Evolutionary conservation across 768 basidiomycete genomes (phyloP), one percentile per base, ranked within the genome.

Genomic region (Termitomyces sp.): DNA sequence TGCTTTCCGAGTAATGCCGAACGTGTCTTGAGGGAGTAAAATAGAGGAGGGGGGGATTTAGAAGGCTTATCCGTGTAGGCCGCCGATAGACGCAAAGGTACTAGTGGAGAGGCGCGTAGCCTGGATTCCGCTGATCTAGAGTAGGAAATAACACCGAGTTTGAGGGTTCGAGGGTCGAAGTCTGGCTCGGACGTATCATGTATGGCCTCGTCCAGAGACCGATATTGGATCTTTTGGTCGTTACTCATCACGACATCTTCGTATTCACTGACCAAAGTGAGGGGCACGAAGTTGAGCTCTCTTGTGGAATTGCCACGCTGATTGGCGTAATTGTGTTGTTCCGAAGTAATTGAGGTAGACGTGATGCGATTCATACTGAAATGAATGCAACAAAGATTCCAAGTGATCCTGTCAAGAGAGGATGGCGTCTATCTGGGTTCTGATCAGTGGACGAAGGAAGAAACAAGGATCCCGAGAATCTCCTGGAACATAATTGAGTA

Each of bases 1-100:
- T 72, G 70, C 47, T 57, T 56, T 41, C 31, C 43, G 29, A 36
- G 35, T 11, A 51, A 42, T 31, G 40, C 46, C 5, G 62, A 56
- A 27, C 52, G 29, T 35, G 54, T 52, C 4, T 48, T 54, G n/a
- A 32, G 35, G 20, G 60, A 54, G 43, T 58, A 62, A 5, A 57
- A 44, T 6, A 58, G 55, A 15, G 62, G 51, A 23, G 33, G 35
- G 18, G 33, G 29, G 20, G 44, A 45, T 56, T 53, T 59, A 35
- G 47, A 58, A 33, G 46, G 42, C 18, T 41, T 36, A 9, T 53
- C 54, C 46, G 7, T 27, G 27, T 46, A 22, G 33, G 18, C 45
- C 40, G 15, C 46, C 52, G 40, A 46, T 52, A 10, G 57, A 56
- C n/a, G 53, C 33, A 41, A 5, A 35, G 53, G 46, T 32, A 31